Evolutionary conservation across 2,329 filamentous ascomycete genomes (phyloP).

Genomic region (Waltergamsia citrina): DNA sequence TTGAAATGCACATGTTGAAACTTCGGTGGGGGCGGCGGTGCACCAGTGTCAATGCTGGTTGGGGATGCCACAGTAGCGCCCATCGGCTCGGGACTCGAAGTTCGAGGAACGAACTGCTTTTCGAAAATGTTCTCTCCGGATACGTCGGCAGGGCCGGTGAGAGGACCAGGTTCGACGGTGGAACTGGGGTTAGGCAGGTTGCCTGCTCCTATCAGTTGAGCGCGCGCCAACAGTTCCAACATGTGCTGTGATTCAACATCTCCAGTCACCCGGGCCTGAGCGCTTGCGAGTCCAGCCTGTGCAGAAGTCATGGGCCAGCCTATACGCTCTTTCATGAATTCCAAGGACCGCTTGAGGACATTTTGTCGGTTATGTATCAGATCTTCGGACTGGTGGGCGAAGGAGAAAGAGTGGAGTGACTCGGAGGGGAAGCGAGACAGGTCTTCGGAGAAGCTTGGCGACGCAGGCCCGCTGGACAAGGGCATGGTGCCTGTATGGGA

Average conservation of each 20-base stretch:
- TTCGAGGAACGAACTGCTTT: conserved; percentile 57
- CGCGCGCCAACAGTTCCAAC: conserved; percentile 77
- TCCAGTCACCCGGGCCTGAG: conserved; percentile 72
- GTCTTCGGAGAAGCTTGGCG: conserved; percentile 78
- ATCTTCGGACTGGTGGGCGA: conserved; percentile 91
- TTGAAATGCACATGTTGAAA: conserved; percentile 7
- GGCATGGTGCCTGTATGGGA: conserved; percentile 45
- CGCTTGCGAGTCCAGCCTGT: conserved; percentile 68
- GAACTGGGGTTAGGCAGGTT: conserved; percentile 42
- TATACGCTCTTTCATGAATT: conserved; percentile 91
- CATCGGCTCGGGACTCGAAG: conserved; percentile 35
- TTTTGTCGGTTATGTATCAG: conserved; percentile 86
- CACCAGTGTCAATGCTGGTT: too few species aligned
- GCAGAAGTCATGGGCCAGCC: conserved; percentile 61
- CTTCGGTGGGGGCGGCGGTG: conserved; percentile 3
- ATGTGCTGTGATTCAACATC: conserved; percentile 84
- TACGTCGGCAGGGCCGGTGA: conserved; percentile 71
- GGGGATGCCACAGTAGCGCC: background rate
- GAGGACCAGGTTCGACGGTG: conserved; percentile 40
- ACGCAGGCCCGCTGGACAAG: conserved; percentile 53
- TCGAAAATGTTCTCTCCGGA: conserved; percentile 79
- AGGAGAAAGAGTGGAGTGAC: conserved; percentile 96
- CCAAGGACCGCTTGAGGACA: conserved; percentile 84
- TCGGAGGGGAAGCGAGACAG: conserved; percentile 88
- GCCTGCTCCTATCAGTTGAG: conserved; percentile 66